Evolutionary conservation across 2,329 filamentous ascomycete genomes (phyloP).

Genomic region (Talaromyces rugulosus): DNA sequence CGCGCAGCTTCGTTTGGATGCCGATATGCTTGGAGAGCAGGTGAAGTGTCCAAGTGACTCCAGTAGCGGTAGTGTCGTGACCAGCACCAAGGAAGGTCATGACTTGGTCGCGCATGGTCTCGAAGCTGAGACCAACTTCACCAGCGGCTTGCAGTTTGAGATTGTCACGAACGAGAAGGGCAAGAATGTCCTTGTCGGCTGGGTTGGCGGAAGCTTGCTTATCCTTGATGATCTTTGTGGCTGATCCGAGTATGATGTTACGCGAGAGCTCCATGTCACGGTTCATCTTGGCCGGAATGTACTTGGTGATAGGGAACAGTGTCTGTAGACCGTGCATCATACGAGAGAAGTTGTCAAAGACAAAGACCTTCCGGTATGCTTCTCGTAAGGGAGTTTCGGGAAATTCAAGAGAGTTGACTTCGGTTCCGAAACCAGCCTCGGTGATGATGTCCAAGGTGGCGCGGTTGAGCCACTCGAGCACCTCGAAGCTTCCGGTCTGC

Average conservation of each 20-base stretch:
- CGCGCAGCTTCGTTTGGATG: constrained; percentile 37
- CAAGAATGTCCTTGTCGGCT: constrained; percentile 35
- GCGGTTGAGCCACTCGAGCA: constrained; percentile 42
- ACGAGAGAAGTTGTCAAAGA: constrained; percentile 35
- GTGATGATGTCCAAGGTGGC: constrained; percentile 44
- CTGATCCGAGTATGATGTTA: constrained; percentile 32
- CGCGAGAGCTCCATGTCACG: constrained; percentile 32
- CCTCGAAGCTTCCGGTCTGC: constrained; percentile 31
- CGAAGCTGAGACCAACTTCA: constrained; percentile 33
- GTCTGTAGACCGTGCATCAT: constrained; percentile 41
- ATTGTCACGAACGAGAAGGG: constrained; percentile 41
- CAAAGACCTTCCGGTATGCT: constrained; percentile 42
- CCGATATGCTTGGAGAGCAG: constrained; percentile 37
- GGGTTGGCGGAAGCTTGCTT: constrained; percentile 31
- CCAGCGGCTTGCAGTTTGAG: constrained; percentile 36
- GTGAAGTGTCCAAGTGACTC: constrained; percentile 42
- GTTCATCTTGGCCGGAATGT: constrained; percentile 38
- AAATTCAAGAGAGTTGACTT: constrained; percentile 38
- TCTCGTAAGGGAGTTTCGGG: constrained; percentile 34
- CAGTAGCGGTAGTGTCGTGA: constrained; percentile 44
- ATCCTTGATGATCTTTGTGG: constrained; percentile 33
- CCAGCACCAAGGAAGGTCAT: constrained; percentile 42
- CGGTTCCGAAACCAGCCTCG: constrained; percentile 39
- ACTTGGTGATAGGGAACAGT: constrained; percentile 37
- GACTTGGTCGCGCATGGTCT: constrained; percentile 34